Conservation (phyloP, 176 grass and related monocot species). For the Leersia perrieri region DNA sequence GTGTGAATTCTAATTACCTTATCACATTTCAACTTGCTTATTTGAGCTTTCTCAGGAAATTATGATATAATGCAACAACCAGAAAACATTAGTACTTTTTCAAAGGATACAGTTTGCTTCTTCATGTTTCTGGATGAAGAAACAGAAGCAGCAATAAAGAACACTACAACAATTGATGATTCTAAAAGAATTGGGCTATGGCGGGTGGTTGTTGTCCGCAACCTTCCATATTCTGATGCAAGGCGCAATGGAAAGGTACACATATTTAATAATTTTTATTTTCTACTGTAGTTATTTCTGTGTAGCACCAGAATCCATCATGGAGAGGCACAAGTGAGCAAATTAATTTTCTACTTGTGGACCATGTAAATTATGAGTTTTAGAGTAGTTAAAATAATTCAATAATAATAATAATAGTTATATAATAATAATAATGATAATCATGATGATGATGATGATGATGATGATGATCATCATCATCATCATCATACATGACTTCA, state of each 20-base stretch:
- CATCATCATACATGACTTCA: background rate
- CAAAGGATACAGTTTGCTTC: conserved; percentile 81
- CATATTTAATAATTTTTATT: conserved; percentile 15
- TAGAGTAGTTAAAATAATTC: conserved; percentile 7
- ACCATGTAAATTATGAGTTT: conserved; percentile 14
- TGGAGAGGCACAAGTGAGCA: background rate
- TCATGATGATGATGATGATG: no score
- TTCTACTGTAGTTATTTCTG: conserved; percentile 21
- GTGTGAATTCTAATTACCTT: conserved; percentile 20
- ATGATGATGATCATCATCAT: no score
- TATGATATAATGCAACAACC: conserved; percentile 99
- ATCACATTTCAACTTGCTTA: conserved; percentile 22
- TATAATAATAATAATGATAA: no score
- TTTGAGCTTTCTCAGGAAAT: conserved; percentile 61
- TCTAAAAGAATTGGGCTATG: conserved; percentile 75
- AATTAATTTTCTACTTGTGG: background rate
- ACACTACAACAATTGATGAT: conserved; percentile 51
- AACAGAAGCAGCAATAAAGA: conserved; percentile 82
- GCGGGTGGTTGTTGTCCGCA: conserved; percentile 77
- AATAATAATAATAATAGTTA: no score
- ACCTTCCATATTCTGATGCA: conserved; percentile 88
- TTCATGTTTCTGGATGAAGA: conserved; percentile 99
- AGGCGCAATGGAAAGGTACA: conserved; percentile 93
- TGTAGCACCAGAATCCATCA: background rate
- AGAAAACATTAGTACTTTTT: conserved; percentile 75